Percentiles rank a stretch among this genome's conserved stretches.
Conservation (phyloP, 176 grass and related monocot species). For the Oryza brachyantha region DNA sequence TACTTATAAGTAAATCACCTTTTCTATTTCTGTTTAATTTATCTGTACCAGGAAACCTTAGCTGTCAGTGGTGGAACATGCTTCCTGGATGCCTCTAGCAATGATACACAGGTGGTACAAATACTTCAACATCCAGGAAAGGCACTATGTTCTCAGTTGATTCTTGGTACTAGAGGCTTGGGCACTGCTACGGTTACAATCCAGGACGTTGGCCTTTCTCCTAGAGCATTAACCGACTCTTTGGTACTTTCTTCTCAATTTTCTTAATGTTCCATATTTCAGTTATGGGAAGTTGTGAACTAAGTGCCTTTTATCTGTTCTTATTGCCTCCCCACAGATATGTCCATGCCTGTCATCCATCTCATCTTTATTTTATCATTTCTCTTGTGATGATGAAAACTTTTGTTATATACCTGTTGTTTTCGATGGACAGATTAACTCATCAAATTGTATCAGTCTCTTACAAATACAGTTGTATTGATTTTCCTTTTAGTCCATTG, state of each 20-base stretch:
- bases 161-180: conserved; percentile 75
- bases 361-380: conserved; percentile 13
- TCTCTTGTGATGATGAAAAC: conserved; percentile 21
- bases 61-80: conserved; percentile 87
- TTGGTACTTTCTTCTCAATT: conserved; percentile 49
- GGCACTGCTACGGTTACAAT: conserved; percentile 66
- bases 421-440: not conserved
- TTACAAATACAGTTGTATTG: conserved; percentile 1
- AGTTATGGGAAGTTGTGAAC: conserved; percentile 11
- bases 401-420: not conserved
- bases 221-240: conserved; percentile 54
- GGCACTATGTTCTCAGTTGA: conserved; percentile 64
- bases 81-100: conserved; percentile 82
- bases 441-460: not conserved
- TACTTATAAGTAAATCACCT: not conserved
- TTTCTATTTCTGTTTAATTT: conserved; percentile 33
- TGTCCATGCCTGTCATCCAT: not conserved
- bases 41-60: conserved; percentile 68
- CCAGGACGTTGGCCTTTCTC: conserved; percentile 90
- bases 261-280: conserved; percentile 17
- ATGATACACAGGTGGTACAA: conserved; percentile 75
- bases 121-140: conserved; percentile 66
- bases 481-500: not conserved
- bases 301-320: conserved; percentile 7
- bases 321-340: not conserved